Conservation (phyloP, 116 monocot species). For the Trichopus zeylanicus region DNA sequence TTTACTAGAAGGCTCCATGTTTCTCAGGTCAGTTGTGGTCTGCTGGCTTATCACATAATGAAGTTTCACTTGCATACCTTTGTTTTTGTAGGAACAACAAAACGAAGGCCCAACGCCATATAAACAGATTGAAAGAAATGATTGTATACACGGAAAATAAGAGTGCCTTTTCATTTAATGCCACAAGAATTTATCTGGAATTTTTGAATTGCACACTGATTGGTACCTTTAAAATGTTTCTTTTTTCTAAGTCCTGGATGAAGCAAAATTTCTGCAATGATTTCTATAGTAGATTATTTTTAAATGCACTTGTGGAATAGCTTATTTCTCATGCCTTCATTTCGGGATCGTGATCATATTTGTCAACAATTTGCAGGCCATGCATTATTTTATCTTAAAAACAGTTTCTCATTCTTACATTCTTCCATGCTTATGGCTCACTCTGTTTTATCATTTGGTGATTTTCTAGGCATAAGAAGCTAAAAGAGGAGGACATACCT, state of each 20-base stretch:
- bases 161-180: background rate
- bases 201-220: too few species aligned
- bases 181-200: too few species aligned
- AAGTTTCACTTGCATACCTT: background rate
- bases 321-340: too few species aligned
- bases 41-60: background rate
- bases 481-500: constrained; percentile 81
- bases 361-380: too few species aligned
- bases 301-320: too few species aligned
- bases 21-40: background rate
- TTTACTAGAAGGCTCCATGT: background rate
- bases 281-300: too few species aligned
- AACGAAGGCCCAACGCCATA: constrained; percentile 36
- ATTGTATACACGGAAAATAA: constrained; percentile 71
- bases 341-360: too few species aligned
- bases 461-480: constrained; percentile 65
- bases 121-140: constrained; percentile 68
- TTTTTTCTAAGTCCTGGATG: too few species aligned
- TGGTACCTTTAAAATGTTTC: too few species aligned
- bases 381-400: background rate
- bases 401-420: background rate
- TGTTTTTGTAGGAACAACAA: constrained; percentile 33
- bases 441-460: background rate
- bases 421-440: background rate
- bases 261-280: too few species aligned